A percentile compares a stretch with the other conserved stretches of the same genome.
These are phyloP conservation scores for Viola odorata DNA, from an alignment of 345 rosid species.

Conservation along the genomic window DNA sequence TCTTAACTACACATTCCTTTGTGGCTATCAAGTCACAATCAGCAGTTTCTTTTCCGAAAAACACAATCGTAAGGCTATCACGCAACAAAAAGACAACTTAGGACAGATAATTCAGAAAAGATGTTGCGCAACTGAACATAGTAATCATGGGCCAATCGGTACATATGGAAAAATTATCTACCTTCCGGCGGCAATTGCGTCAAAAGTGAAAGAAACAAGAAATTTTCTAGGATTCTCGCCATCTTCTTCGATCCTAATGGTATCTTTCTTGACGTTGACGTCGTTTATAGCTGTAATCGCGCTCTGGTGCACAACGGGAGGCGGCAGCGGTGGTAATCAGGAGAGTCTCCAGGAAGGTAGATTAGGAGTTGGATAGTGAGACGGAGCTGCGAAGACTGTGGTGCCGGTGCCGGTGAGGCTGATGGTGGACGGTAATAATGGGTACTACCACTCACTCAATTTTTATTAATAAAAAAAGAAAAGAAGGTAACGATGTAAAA, in stretches of 20 bases:
- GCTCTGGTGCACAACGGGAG: slow-evolving; percentile 76
- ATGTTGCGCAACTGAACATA: neutral
- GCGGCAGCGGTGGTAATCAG: slow-evolving; percentile 29
- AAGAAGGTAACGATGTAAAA: too few species aligned
- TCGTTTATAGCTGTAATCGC: slow-evolving; percentile 71
- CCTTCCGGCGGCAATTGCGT: slow-evolving; percentile 85
- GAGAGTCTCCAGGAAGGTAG: slow-evolving; percentile 15
- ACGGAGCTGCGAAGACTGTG: slow-evolving; percentile 37
- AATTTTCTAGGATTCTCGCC: slow-evolving; percentile 51
- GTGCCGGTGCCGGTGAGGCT: neutral
- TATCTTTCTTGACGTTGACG: slow-evolving; percentile 80
- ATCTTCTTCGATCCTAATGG: slow-evolving; percentile 56
- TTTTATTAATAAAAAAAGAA: too few species aligned
- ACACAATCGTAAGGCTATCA: slow-evolving; percentile 61
- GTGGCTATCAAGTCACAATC: slow-evolving; percentile 51
- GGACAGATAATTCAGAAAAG: neutral
- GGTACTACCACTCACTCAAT: too few species aligned
- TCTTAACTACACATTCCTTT: slow-evolving; percentile 51
- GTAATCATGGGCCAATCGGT: neutral
- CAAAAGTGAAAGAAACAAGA: slow-evolving; percentile 77
- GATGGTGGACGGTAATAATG: too few species aligned
- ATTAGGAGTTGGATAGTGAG: slow-evolving; percentile 17
- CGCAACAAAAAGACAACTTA: slow-evolving; percentile 8
- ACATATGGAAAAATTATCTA: slow-evolving; percentile 4
- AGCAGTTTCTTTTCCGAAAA: slow-evolving; percentile 80